phyloP scores from a whole-genome alignment of 2,329 filamentous ascomycete genomes.

The Arthroderma uncinatum region DNA sequence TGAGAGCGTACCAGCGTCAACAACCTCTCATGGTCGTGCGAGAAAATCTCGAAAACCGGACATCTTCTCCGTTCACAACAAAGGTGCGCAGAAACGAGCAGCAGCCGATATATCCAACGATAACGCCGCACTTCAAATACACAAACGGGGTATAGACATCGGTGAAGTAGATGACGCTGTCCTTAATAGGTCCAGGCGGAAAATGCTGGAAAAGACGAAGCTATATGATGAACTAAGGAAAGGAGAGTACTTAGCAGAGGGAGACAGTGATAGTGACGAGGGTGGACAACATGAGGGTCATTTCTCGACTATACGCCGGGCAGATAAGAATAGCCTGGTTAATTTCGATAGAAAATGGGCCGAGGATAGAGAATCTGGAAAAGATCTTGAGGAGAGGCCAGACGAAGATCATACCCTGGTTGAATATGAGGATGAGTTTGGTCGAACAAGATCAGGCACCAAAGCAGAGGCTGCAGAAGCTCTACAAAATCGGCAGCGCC shows the following conservation, averaged over 20 bases:
- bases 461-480: constrained; percentile 55
- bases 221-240: constrained; percentile 83
- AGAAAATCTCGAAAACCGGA: constrained; percentile 50
- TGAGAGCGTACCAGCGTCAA: constrained; percentile 29
- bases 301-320: constrained; percentile 11
- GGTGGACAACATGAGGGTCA: constrained; percentile 20
- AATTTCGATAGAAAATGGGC: constrained; percentile 98
- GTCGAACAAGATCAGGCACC: constrained; percentile 65
- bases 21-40: constrained; percentile 31
- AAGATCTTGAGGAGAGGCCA: constrained; percentile 26
- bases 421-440: constrained; percentile 87
- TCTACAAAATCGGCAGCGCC: constrained; percentile 36
- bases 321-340: constrained; percentile 48
- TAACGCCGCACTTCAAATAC: constrained; percentile 48
- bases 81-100: constrained; percentile 51
- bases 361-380: constrained; percentile 33
- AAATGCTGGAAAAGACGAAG: constrained; percentile 81
- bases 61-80: constrained; percentile 58
- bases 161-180: constrained; percentile 48
- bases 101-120: constrained; percentile 46
- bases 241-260: constrained; percentile 59
- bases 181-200: constrained; percentile 58
- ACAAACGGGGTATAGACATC: constrained; percentile 49
- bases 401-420: constrained; percentile 50
- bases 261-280: constrained; percentile 28